Percentiles rank a stretch among this genome's conserved stretches.
phyloP scores from a whole-genome alignment of 2,329 filamentous ascomycete species.

The Colletotrichum limetticola region DNA sequence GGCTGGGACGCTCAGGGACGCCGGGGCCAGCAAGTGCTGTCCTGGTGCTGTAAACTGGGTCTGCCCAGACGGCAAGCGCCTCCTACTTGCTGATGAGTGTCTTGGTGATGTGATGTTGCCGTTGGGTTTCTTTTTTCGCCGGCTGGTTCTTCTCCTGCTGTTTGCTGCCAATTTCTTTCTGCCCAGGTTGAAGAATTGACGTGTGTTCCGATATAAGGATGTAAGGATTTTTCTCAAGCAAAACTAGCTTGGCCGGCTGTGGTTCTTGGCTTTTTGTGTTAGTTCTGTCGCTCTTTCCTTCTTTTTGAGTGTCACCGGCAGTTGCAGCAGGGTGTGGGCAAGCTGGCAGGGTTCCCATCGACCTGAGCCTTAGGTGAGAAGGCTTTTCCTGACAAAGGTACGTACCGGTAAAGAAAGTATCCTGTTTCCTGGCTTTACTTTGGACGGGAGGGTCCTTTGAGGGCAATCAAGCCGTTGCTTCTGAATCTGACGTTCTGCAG shows the following conservation, averaged over 20 bases:
- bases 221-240: not conserved
- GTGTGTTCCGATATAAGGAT: not conserved
- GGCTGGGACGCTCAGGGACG: conserved; percentile 5
- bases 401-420: not conserved
- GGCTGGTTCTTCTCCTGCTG: not conserved
- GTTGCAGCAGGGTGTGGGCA: not conserved
- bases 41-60: conserved; percentile 5
- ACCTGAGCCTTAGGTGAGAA: not conserved
- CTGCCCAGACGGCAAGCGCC: conserved; percentile 16
- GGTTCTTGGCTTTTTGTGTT: not conserved
- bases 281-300: conserved; percentile 6
- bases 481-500: not conserved
- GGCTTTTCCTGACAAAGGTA: not conserved
- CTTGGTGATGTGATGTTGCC: conserved; percentile 27
- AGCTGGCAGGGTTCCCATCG: not conserved
- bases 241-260: not conserved
- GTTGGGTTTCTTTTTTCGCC: conserved; percentile 24
- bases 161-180: not conserved
- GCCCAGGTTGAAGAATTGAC: conserved; percentile 1
- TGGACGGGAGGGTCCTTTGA: not conserved
- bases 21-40: not conserved
- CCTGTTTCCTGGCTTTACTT: not conserved
- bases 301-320: not conserved
- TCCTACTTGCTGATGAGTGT: conserved; percentile 22
- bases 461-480: not conserved